phyloP scores from a whole-genome alignment of 2,329 filamentous ascomycete species.

The Gyromitra esculenta region DNA sequence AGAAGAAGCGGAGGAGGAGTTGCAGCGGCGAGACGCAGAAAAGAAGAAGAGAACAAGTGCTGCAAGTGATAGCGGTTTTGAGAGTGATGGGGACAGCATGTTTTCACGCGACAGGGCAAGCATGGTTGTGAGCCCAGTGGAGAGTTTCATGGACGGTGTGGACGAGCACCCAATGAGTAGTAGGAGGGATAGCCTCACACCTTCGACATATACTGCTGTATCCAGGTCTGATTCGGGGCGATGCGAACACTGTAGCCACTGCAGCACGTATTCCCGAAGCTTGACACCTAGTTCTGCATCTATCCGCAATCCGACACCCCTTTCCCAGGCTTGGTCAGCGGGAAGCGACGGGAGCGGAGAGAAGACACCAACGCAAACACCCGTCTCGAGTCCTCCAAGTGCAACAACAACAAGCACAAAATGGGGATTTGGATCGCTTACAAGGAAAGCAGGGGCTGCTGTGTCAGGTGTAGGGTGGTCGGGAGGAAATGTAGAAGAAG shows the following conservation, averaged over 20 bases:
- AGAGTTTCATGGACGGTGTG: conserved; percentile 45
- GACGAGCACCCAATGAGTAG: background rate
- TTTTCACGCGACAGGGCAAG: conserved; percentile 65
- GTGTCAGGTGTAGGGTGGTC: conserved; percentile 50
- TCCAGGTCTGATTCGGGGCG: conserved; percentile 11
- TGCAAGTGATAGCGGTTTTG: conserved; percentile 64
- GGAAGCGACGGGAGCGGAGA: conserved; percentile 23
- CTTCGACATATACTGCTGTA: conserved; percentile 8
- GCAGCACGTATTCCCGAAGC: conserved; percentile 11
- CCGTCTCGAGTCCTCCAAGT: conserved; percentile 27
- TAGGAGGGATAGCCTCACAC: conserved; percentile 28
- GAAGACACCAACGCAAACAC: conserved; percentile 42
- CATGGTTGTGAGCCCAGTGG: conserved; percentile 46
- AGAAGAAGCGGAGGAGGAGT: conserved; percentile 57
- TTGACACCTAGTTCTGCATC: conserved; percentile 32
- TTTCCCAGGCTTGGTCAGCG: conserved; percentile 50
- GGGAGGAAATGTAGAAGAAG: conserved; percentile 66
- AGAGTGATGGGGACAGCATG: conserved; percentile 70
- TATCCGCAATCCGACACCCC: conserved; percentile 49
- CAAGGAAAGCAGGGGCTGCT: conserved; percentile 53
- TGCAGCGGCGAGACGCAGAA: conserved; percentile 58
- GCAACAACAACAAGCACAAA: conserved; percentile 28
- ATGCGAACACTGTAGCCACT: conserved; percentile 38
- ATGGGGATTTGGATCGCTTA: conserved; percentile 55
- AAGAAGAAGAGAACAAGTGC: conserved; percentile 63